Evolutionary conservation across 345 rosid genomes (phyloP).

Genomic region (Camelina hispida): DNA sequence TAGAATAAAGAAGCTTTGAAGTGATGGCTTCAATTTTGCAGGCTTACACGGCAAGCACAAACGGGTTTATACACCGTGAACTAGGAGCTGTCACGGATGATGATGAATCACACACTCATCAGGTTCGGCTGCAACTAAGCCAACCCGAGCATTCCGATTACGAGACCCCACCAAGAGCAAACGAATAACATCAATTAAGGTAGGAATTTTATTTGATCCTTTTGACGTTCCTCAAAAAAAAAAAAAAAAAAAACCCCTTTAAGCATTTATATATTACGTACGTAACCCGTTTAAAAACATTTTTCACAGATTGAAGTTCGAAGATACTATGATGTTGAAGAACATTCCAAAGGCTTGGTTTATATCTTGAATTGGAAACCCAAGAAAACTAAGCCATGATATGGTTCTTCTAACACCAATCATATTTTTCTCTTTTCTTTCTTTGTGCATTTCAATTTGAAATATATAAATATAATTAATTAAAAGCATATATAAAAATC

Average conservation of each 20-base stretch:
- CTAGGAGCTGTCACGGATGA: slow-evolving; percentile 30
- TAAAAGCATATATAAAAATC: slow-evolving; percentile 23
- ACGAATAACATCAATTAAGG: slow-evolving; percentile 26
- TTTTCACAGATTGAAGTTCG: slow-evolving; percentile 30
- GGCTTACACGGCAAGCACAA: slow-evolving; percentile 52
- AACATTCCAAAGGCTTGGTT: slow-evolving; percentile 36
- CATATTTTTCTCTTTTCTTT: slow-evolving; percentile 2
- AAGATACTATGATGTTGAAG: slow-evolving; percentile 30
- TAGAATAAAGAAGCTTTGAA: slow-evolving; percentile 2
- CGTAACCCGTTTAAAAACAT: slow-evolving; percentile 4
- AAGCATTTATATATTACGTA: neutral
- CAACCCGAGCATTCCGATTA: slow-evolving; percentile 51
- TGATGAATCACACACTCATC: slow-evolving; percentile 48
- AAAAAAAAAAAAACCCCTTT: neutral
- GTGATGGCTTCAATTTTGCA: slow-evolving; percentile 36
- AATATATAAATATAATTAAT: slow-evolving; percentile 32
- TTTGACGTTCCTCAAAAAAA: neutral
- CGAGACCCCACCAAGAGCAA: slow-evolving; percentile 46
- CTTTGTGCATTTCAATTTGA: slow-evolving; percentile 25
- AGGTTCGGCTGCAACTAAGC: slow-evolving; percentile 60
- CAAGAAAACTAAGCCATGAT: slow-evolving; percentile 30
- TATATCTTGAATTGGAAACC: slow-evolving; percentile 14
- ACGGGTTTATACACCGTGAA: slow-evolving; percentile 40
- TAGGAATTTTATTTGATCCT: neutral
- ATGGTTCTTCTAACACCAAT: slow-evolving; percentile 31